phyloP scores from a whole-genome alignment of 2,329 filamentous ascomycete genomes.

The Exophiala oligosperma region DNA sequence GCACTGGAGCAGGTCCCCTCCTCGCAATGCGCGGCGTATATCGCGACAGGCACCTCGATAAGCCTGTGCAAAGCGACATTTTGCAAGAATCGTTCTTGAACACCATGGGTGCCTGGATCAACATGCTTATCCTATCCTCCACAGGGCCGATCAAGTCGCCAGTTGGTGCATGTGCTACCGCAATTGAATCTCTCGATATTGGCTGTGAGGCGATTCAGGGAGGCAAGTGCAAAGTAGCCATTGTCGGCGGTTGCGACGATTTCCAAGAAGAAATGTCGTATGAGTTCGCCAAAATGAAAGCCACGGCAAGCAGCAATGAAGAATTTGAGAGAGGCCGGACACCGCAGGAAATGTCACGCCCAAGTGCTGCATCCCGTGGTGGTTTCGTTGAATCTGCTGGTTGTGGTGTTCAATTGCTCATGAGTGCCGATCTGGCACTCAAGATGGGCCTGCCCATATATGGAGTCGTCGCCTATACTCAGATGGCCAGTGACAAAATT shows the following conservation, averaged over 20 bases:
- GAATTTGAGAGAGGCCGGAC: constrained; percentile 33
- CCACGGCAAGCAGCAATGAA: constrained; percentile 35
- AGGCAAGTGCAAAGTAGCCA: constrained; percentile 34
- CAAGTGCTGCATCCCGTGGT: constrained; percentile 33
- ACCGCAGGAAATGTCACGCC: constrained; percentile 39
- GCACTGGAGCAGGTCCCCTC: constrained; percentile 35
- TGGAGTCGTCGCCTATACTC: constrained; percentile 36
- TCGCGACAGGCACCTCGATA: constrained; percentile 34
- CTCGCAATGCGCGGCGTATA: constrained; percentile 33
- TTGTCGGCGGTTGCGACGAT: constrained; percentile 40
- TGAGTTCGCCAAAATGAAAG: constrained; percentile 40
- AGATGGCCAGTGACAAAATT: constrained; percentile 37
- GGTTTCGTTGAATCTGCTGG: constrained; percentile 43
- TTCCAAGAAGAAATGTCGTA: constrained; percentile 37
- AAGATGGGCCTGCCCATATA: constrained; percentile 25
- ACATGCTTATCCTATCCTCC: constrained; percentile 43
- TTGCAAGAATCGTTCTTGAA: constrained; percentile 40
- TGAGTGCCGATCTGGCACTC: constrained; percentile 36
- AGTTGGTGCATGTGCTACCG: constrained; percentile 41
- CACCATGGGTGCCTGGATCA: constrained; percentile 40
- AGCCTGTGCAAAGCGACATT: constrained; percentile 36
- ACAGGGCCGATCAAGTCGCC: constrained; percentile 39
- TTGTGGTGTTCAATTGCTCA: constrained; percentile 39
- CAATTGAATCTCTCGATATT: constrained; percentile 39
- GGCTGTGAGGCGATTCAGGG: constrained; percentile 36